Evolutionary conservation across 2,329 filamentous ascomycete genomes (phyloP).

Genomic region (Ophiocordyceps camponoti-rufipedis): DNA sequence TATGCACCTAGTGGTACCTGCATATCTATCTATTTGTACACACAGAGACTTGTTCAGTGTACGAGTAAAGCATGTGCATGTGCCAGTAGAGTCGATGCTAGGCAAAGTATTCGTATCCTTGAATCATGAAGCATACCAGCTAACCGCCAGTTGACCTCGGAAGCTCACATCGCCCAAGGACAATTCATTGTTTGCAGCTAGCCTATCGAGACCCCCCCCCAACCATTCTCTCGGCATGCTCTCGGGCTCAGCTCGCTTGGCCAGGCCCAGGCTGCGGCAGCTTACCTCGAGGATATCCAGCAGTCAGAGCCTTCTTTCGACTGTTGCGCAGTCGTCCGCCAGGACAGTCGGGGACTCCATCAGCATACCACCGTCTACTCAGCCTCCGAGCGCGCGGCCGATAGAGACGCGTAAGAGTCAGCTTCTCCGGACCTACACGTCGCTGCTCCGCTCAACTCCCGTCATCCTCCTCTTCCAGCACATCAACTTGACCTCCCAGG

Average conservation of each 20-base stretch:
- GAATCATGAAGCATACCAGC: no score
- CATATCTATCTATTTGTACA: no score
- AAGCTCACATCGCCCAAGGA: no score
- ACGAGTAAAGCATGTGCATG: no score
- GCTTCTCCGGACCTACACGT: slow-evolving; percentile 70
- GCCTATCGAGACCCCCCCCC: no score
- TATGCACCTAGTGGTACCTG: no score
- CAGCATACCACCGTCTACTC: slow-evolving; percentile 39
- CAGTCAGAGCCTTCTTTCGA: not conserved
- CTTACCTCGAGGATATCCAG: not conserved
- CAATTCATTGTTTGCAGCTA: no score
- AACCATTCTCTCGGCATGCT: not conserved
- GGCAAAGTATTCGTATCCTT: no score
- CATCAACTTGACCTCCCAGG: slow-evolving; percentile 50
- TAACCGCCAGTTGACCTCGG: no score
- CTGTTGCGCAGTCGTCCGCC: not conserved
- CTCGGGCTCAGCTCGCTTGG: not conserved
- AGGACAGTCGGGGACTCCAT: not conserved
- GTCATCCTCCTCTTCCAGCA: slow-evolving; percentile 69
- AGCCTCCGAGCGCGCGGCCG: slow-evolving; percentile 75
- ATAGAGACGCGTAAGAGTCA: slow-evolving; percentile 83
- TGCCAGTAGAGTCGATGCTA: no score
- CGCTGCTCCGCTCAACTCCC: slow-evolving; percentile 68
- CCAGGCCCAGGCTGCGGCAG: not conserved
- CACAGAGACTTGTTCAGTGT: no score